Base-by-base conservation (phyloP, 345 rosid genomes). In the Sonneratia alba region DNA sequence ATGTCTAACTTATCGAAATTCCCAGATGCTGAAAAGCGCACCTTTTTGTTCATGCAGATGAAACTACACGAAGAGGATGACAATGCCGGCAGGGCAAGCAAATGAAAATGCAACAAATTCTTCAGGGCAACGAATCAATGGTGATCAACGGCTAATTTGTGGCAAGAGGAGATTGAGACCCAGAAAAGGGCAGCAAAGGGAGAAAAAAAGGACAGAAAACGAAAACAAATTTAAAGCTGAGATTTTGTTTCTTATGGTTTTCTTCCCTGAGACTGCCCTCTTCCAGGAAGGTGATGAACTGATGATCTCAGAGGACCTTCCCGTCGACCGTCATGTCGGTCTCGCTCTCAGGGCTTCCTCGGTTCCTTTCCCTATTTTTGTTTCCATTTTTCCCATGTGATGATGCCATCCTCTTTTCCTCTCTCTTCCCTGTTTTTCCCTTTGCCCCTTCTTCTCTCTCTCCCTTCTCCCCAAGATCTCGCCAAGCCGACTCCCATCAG, bases 221-320 rank as follows among this genome's bases (percentile, higher is more conserved):
- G 32, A 27, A 27, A 27, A 27, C 32, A 27, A 27, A 27, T 27
- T 27, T 27, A 27, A 27, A 27, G 32, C 32, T 27, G 32, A 27
- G 3, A 66, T 37, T 40, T 45, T 70, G 51, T 47, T 51, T 51
- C 3, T 42, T 42, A 42, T 5, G 45, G 16, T 19, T 74, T 45
- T 71, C 57, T 36, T 83, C 66, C 67, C 82, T 76, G 71, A 74
- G 77, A 79, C 88, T 84, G 87, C 87, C 89, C 74, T 76, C 67
- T 15, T 38, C 77, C 71, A 78, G 70, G 79, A 40, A 21, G 24
- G 62, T 0, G 49, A n/a, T 40, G 88, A 88, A 9, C 7, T 42
- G 45, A 42, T 9, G 92, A 88, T 85, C 85, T 87, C 86, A 86
- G 91, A 87, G 88, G 80, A 77, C 83, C 85, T 71, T 83, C 85